phyloP scores from a whole-genome alignment of 148 eudicot species.

The Pharnaceum exiguum region DNA sequence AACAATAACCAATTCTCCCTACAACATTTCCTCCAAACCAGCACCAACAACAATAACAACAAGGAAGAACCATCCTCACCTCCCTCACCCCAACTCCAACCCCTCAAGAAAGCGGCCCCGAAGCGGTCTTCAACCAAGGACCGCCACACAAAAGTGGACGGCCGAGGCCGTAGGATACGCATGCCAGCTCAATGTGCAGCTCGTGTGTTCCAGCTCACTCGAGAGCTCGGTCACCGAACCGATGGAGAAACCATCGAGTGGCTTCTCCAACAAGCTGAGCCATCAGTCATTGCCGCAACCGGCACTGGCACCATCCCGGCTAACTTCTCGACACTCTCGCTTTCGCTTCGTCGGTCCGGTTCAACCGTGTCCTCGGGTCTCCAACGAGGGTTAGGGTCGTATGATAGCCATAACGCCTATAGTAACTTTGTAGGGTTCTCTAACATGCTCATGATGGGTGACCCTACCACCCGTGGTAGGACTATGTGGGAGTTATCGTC shows the following conservation, averaged over 20 bases:
- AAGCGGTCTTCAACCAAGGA: conserved; percentile 71
- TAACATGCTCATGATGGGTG: conserved; percentile 19
- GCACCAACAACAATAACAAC: background rate
- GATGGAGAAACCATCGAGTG: conserved; percentile 93
- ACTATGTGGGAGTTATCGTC: conserved; percentile 19
- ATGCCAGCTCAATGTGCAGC: conserved; percentile 95
- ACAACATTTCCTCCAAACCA: background rate
- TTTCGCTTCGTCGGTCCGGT: conserved; percentile 33
- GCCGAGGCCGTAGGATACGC: conserved; percentile 82
- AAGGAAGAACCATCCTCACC: background rate
- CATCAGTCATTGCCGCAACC: conserved; percentile 86
- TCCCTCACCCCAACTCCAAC: background rate
- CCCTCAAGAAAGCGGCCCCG: conserved; percentile 53
- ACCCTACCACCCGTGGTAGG: background rate
- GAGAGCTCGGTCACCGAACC: conserved; percentile 82
- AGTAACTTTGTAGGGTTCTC: conserved; percentile 19
- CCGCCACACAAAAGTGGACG: conserved; percentile 87
- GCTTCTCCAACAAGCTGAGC: conserved; percentile 93
- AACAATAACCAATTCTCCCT: background rate
- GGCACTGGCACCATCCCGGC: conserved; percentile 95
- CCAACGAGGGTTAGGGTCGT: conserved; percentile 2
- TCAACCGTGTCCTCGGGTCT: conserved; percentile 32
- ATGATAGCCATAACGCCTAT: conserved; percentile 1
- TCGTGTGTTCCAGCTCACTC: conserved; percentile 81
- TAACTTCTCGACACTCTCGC: conserved; percentile 27